Base-by-base conservation (phyloP, 2,329 filamentous ascomycete species). In the Epichloe uncinata region DNA sequence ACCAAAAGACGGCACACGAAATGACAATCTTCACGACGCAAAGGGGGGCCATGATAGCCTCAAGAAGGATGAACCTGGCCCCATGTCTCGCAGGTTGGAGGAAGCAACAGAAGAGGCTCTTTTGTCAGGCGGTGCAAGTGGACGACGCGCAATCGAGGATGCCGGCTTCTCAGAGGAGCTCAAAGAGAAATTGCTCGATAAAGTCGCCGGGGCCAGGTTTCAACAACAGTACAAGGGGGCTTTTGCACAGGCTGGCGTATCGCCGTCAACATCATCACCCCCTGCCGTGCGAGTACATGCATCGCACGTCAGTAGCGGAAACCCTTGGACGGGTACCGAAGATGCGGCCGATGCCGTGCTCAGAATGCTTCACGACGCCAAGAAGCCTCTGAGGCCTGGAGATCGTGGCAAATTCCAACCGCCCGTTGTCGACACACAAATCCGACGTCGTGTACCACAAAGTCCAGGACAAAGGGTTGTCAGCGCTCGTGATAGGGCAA, bases 331-430 rank as follows among this genome's bases (percentile, higher is more conserved):
- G 0, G 93, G 91, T 2, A 73, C 77, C 12, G 93, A 97, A 66
- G 72, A 71, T 5, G 69, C 84, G 1, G 78, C 83, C 57, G 89
- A 96, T 63, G 76, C 84, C 0, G 82, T 88, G 20, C 69, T 95
- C 45, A 81, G 93, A 34, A 97, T 97, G 85, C 67, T 93, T 11
- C 78, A 87, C 50, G 88, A 95, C 61, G 78, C 87, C 26, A 79
- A 79, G 52, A 88, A 89, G 60, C 85, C 84, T 0, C 69, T 94
- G 45, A 67, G 63, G 13, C 71, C 71, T 4, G 69, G 66, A 0
- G 58, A 75, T 3, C 68, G 78, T 36, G 72, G 73, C 2, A 71
- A 70, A 22, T 64, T 69, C 13, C 68, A 69, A 42, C 69, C 73
- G 0, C 65, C 71, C 8, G 68, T 73, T 0, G 71, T 81, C 5